These are phyloP conservation scores for Eucommia ulmoides DNA, from an alignment of 257 asterid genomes.

Conservation along the genomic window DNA sequence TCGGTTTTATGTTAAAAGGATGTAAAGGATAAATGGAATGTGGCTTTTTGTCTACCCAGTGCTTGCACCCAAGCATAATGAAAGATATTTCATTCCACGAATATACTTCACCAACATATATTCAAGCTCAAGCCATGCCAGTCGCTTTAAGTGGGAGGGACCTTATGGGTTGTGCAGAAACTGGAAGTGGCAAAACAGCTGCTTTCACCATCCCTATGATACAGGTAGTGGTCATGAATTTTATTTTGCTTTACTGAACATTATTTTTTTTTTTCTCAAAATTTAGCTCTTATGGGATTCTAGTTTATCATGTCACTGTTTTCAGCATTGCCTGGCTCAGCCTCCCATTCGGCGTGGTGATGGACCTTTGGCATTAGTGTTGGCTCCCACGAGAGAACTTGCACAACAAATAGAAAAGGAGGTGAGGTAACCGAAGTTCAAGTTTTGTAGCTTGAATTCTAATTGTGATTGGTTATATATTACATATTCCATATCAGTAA, in stretches of 20 bases:
- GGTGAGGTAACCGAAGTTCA: too few relatives aligned
- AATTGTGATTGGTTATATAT: too few relatives aligned
- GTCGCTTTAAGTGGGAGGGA: slow-evolving; percentile 82
- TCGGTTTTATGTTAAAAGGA: not conserved
- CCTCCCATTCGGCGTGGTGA: slow-evolving; percentile 72
- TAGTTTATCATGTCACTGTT: slow-evolving; percentile 2
- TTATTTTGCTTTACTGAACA: not conserved
- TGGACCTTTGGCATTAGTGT: slow-evolving; percentile 83
- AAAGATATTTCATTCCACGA: slow-evolving; percentile 69
- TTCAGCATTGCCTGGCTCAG: slow-evolving; percentile 78
- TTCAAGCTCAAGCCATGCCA: slow-evolving; percentile 94
- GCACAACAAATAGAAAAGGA: slow-evolving; percentile 93
- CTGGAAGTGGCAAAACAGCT: slow-evolving; percentile 90
- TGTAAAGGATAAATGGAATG: too few relatives aligned
- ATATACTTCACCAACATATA: slow-evolving; percentile 72
- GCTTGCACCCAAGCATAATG: slow-evolving; percentile 62
- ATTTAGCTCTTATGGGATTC: not conserved
- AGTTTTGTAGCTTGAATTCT: too few relatives aligned
- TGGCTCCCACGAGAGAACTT: slow-evolving; percentile 92
- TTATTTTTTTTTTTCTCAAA: too few relatives aligned
- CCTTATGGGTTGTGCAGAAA: slow-evolving; percentile 89
- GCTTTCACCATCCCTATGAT: slow-evolving; percentile 83
- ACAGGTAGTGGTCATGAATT: too few relatives aligned
- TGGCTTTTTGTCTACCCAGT: slow-evolving; percentile 32
- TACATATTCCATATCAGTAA: too few relatives aligned